These are phyloP conservation scores for Xylaria grammica DNA, from an alignment of 495 filamentous ascomycete genomes.

Conservation along the genomic window DNA sequence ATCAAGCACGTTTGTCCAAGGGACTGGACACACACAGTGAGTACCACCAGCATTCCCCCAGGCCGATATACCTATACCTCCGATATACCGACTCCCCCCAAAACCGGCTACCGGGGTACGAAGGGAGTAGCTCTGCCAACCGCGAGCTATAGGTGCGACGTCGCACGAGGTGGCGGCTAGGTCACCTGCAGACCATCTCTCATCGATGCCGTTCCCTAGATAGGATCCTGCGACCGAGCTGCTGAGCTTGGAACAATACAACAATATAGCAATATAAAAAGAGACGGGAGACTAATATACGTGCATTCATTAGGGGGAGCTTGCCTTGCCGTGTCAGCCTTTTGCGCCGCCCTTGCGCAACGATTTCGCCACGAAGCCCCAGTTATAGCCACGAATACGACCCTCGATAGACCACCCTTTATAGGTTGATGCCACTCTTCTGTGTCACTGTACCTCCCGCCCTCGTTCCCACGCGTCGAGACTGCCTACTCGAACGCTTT, in stretches of 20 bases:
- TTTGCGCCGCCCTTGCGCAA: slow-evolving; percentile 11
- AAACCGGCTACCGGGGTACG: background rate
- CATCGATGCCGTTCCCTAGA: background rate
- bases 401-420: background rate
- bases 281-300: slow-evolving; percentile 1
- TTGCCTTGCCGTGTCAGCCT: background rate
- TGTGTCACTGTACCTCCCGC: slow-evolving; percentile 12
- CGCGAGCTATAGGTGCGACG: slow-evolving; percentile 13
- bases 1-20: background rate
- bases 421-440: slow-evolving; percentile 15
- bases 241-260: background rate
- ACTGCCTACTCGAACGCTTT: slow-evolving; percentile 7
- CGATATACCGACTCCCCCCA: background rate
- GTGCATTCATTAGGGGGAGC: background rate
- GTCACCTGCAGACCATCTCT: slow-evolving; percentile 6
- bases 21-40: background rate
- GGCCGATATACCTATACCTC: background rate
- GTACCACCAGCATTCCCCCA: background rate
- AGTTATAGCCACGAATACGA: slow-evolving; percentile 5
- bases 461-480: slow-evolving; percentile 6
- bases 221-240: background rate
- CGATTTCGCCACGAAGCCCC: slow-evolving; percentile 13
- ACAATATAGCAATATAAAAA: background rate
- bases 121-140: background rate
- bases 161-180: slow-evolving; percentile 7